Evolutionary conservation across 2,329 filamentous ascomycete genomes (phyloP), one percentile per base, ranked within the genome.

Genomic region (Akanthomyces uredinophilus): DNA sequence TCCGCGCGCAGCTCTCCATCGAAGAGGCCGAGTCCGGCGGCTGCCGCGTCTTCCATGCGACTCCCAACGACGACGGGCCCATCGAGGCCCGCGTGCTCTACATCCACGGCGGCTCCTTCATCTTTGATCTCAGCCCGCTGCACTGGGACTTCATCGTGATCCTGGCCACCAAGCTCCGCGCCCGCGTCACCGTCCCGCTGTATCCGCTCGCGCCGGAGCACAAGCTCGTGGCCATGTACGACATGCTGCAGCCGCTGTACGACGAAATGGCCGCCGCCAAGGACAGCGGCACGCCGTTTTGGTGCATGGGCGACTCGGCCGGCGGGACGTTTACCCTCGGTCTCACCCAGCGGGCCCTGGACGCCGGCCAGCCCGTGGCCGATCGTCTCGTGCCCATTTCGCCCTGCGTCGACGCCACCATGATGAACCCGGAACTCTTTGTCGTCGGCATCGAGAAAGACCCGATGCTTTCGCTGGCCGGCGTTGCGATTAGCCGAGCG

Each of bases 161-260:
- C 49, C 65, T 73, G 37, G 70, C 71, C 1, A 65, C 70, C 60
- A 68, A 70, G 2, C 64, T 73, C 37, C 68, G 72, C 65, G 72
- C 72, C 50, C 65, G 69, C 14, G 64, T 73, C 46, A 72, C 70
- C 1, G 68, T 74, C 37, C 70, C 72, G 20, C 66, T 74, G 44
- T 73, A 73, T 49, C 72, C 72, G 8, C 65, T 74, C 32, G 71
- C 68, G 0, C 72, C 72, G 5, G 72, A 74, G 57, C 68, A 68
- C 47, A 66, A 65, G 22, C 65, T 73, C n/a, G 62, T 68, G 63
- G 68, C 69, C 41, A 72, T 73, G 65, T 74, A 72, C 44, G 71
- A 71, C 49, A 65, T 67, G 37, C 65, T 73, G 5, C 69, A 72
- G 65, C 70, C 70, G 16, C 65, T 73, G 29, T 66, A 73, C 64